A percentile compares a stretch with the other conserved stretches of the same genome.
Evolutionary conservation across 306 rosid genomes (phyloP).

Genomic region (Gastrolobium bilobum): DNA sequence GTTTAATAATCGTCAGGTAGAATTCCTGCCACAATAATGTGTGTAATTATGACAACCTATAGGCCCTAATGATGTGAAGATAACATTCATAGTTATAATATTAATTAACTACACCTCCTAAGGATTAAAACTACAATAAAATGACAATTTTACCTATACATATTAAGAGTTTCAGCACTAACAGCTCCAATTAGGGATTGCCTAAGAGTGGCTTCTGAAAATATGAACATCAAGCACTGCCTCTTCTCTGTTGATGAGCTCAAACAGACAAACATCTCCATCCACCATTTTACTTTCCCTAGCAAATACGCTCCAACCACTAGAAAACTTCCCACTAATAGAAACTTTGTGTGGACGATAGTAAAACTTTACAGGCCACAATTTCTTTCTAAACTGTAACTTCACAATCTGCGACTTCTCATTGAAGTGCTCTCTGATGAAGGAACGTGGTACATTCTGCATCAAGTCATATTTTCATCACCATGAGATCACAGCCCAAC

Average conservation of each 20-base stretch:
- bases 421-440: background rate
- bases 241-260: background rate
- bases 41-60: no score
- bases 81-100: no score
- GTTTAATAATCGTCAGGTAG: no score
- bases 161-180: no score
- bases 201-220: background rate
- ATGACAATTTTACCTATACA: no score
- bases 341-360: background rate
- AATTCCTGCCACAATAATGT: no score
- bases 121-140: no score
- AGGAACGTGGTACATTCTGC: background rate
- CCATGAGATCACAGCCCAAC: background rate
- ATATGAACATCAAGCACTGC: slow-evolving; percentile 4
- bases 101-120: no score
- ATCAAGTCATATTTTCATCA: background rate
- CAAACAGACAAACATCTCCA: slow-evolving; percentile 39
- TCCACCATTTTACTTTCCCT: background rate
- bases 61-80: no score
- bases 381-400: background rate
- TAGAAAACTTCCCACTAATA: background rate
- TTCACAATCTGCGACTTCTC: background rate
- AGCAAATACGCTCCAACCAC: slow-evolving; percentile 28
- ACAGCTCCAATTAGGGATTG: no score
- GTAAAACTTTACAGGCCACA: slow-evolving; percentile 19